Evolutionary conservation across 768 basidiomycete genomes (phyloP).

Genomic region (Pholiota molesta): DNA sequence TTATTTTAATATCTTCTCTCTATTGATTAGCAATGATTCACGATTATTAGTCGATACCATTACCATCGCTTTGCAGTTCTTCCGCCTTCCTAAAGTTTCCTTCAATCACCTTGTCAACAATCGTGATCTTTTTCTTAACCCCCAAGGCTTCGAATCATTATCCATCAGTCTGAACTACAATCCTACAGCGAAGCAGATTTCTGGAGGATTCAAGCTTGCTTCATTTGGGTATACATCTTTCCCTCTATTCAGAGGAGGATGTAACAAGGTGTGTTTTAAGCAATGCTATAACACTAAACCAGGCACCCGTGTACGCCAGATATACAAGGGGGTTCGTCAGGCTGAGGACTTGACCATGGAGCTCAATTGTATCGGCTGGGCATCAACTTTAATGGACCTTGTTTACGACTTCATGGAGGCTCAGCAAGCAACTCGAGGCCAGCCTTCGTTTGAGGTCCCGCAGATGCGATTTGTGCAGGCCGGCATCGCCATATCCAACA

Average conservation of each 20-base stretch:
- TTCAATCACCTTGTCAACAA: neutral
- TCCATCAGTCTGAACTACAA: neutral
- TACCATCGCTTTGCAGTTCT: neutral
- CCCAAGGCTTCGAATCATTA: neutral
- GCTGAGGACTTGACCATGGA: conserved; percentile 11
- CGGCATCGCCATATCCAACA: neutral
- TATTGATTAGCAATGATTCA: too few species aligned
- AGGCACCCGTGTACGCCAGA: neutral
- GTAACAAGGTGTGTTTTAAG: conserved; percentile 10
- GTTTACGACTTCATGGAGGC: conserved; percentile 11
- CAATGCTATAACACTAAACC: conserved; percentile 1
- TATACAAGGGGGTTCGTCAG: conserved; percentile 10
- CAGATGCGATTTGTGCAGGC: conserved; percentile 2
- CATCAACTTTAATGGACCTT: neutral
- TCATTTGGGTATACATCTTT: neutral
- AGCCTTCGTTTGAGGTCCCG: neutral
- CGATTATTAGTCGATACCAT: neutral
- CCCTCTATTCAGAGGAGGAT: neutral
- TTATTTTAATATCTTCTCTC: too few species aligned
- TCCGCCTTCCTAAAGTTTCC: neutral
- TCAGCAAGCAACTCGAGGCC: neutral
- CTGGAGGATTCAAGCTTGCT: conserved; percentile 10
- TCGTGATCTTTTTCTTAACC: neutral
- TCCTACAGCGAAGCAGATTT: neutral
- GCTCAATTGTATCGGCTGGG: conserved; percentile 13